Evolutionary conservation across 2,329 filamentous ascomycete species (phyloP).

Genomic region (Diaporthe sp.): DNA sequence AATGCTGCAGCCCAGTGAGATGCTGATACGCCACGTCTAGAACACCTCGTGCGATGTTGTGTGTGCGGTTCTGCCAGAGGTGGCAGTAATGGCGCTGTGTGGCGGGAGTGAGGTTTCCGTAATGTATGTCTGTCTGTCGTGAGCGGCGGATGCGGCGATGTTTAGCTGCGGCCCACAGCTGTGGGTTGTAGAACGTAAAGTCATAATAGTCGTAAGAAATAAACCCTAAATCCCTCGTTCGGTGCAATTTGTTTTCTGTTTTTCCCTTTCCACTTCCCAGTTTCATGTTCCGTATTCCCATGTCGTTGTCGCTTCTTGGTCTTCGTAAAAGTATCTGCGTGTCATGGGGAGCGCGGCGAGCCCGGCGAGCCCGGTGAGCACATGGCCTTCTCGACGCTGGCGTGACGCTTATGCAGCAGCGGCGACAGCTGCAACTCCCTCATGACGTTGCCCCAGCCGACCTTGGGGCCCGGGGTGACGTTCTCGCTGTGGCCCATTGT

Average conservation of each 20-base stretch:
- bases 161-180: constrained; percentile 26
- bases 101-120: constrained; percentile 2
- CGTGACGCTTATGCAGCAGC: constrained; percentile 71
- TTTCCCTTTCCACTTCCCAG: constrained; percentile 44
- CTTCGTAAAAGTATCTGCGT: not conserved
- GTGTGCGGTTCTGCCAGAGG: not conserved
- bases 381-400: constrained; percentile 74
- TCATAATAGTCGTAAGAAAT: constrained; percentile 37
- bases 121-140: constrained; percentile 2
- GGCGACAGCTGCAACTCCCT: constrained; percentile 74
- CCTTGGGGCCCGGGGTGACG: constrained; percentile 62
- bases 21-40: not conserved
- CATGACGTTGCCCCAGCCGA: constrained; percentile 75
- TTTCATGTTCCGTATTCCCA: not conserved
- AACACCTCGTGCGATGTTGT: not conserved
- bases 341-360: not conserved
- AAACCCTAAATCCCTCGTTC: not conserved
- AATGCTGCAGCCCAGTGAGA: constrained; percentile 18
- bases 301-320: constrained; percentile 6
- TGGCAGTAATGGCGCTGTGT: not conserved
- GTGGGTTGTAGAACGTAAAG: constrained; percentile 38
- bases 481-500: constrained; percentile 68
- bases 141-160: not conserved
- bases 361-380: constrained; percentile 43
- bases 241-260: constrained; percentile 39